Evolutionary conservation across 768 basidiomycete species (phyloP).

Genomic region (Tylopilus plumbeoviolaceoides): DNA sequence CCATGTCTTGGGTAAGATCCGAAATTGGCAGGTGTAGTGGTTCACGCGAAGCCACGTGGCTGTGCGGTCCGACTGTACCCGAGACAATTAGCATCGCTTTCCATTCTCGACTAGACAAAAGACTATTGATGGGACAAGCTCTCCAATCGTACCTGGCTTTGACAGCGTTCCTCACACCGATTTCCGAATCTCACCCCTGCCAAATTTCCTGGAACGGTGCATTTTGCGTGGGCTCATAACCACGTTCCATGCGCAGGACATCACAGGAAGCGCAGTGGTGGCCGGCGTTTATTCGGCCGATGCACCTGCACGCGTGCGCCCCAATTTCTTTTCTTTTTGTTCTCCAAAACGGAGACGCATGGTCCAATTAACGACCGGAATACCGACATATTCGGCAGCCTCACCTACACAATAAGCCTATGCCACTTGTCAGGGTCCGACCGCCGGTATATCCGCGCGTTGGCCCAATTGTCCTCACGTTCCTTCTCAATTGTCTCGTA

Average conservation of each 20-base stretch:
- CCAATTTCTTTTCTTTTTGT: constrained; percentile 17
- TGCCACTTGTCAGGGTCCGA: constrained; percentile 1
- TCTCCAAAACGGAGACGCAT: constrained; percentile 10
- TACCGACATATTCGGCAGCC: neutral
- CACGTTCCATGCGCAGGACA: neutral
- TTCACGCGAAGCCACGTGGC: constrained; percentile 12
- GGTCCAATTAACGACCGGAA: constrained; percentile 5
- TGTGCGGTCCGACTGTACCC: constrained; percentile 13
- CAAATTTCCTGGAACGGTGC: neutral
- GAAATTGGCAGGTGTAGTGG: constrained; percentile 24
- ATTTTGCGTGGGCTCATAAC: neutral
- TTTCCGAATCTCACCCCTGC: neutral
- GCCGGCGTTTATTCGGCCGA: neutral
- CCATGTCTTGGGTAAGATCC: neutral
- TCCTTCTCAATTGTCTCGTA: constrained; percentile 15
- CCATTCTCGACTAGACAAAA: constrained; percentile 14
- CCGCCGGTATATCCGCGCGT: constrained; percentile 1
- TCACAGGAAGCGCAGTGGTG: neutral
- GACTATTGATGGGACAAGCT: neutral
- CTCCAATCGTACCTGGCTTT: neutral
- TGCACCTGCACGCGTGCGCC: neutral
- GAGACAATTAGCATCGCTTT: constrained; percentile 20
- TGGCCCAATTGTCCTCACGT: neutral
- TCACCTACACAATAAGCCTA: constrained; percentile 19
- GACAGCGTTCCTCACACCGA: neutral